phyloP scores from a whole-genome alignment of 31 red algal species.

The Odonthalia washingtoniensis region DNA sequence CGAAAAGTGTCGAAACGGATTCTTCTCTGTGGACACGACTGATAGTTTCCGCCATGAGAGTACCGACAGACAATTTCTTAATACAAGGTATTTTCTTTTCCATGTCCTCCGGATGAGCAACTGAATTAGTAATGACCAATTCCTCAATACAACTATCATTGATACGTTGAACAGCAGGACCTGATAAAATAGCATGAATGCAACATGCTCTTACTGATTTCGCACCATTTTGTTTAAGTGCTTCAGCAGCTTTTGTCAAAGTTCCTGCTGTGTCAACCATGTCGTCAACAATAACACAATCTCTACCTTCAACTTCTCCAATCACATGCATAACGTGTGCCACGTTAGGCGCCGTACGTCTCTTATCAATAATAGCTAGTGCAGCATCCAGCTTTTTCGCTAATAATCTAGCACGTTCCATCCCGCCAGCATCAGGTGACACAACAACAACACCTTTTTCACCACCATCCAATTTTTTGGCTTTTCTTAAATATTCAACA shows the following conservation, averaged over 20 bases:
- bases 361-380: conserved; percentile 98
- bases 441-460: conserved; percentile 84
- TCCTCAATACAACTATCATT: conserved; percentile 84
- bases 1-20: conserved; percentile 95
- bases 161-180: conserved; percentile 88
- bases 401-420: conserved; percentile 91
- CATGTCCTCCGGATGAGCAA: conserved; percentile 75
- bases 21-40: conserved; percentile 90
- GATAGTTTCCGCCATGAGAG: conserved; percentile 94
- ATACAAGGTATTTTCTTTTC: conserved; percentile 67
- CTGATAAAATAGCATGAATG: conserved; percentile 94
- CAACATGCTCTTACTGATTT: conserved; percentile 78
- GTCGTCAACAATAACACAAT: conserved; percentile 99
- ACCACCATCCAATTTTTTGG: not conserved
- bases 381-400: conserved; percentile 87
- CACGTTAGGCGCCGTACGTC: conserved; percentile 87
- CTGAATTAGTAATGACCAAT: conserved; percentile 93
- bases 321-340: conserved; percentile 97
- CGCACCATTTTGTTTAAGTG: conserved; percentile 96
- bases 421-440: conserved; percentile 96
- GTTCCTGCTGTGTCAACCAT: conserved; percentile 99
- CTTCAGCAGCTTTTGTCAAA: conserved; percentile 86
- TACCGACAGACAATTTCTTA: conserved; percentile 67
- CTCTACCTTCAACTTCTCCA: conserved; percentile 88
- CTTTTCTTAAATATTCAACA: conserved; percentile 62